Base-by-base conservation (phyloP, 2,329 filamentous ascomycete genomes). In the Ophioceras dolichostomum region DNA sequence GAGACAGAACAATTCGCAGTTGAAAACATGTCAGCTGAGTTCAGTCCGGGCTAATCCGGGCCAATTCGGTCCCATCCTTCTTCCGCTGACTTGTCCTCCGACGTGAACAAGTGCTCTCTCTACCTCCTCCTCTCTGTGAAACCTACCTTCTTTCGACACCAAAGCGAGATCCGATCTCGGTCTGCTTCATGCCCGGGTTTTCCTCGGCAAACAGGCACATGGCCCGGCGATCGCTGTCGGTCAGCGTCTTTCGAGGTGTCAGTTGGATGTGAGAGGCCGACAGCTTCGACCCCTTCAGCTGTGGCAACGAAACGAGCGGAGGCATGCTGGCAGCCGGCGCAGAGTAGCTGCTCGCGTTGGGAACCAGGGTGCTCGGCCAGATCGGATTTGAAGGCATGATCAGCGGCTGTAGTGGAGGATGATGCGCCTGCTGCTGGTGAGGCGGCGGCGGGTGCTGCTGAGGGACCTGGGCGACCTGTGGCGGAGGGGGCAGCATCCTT, bases 121-220 rank as follows among this genome's bases (percentile, higher is more conserved):
- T n/a, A n/a, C n/a, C n/a, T n/a, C n/a, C n/a, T n/a, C n/a, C n/a
- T n/a, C n/a, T n/a, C n/a, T 16, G 17, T 30, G 3, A 33, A 29
- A 41, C 36, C 30, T 78, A 96, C 91, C 91, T 96, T 80, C 91
- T 70, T 64, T 98, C 91, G 37, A 98, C 91, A 26, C 88, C 89
- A 61, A 98, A 98, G 55, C 87, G 78, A 41, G 80, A 82, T 61
- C 91, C 91, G 60, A 98, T 98, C 53, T 96, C 89, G 14, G 87
- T 91, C 63, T 98, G 91, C 61, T 94, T 94, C 32, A 86, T 79
- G 34, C 76, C 80, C 17, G 89, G 91, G 54, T 96, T 80, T 44
- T 94, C 82, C 54, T 91, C 83, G 49, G 89, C 83, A 58, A 89
- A 95, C 53, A 86, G 74, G 58, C 91, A 98, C 88, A 98, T 98